Conservation (phyloP, 2,329 filamentous ascomycete genomes). For the Simplicillium sp. region DNA sequence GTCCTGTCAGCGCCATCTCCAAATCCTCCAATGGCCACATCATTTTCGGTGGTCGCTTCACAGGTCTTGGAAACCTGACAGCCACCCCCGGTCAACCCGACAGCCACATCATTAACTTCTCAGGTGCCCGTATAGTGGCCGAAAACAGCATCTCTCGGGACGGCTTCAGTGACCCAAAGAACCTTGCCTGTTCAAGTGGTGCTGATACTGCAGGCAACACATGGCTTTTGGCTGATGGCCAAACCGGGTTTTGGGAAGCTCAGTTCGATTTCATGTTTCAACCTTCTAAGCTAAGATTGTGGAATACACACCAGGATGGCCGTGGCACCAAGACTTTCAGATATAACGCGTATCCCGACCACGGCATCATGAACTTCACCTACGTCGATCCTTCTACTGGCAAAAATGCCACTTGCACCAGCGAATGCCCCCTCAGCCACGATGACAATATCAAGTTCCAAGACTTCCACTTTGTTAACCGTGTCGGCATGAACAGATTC, state of each 20-base stretch:
- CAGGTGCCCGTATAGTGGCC: conserved; percentile 63
- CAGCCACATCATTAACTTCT: conserved; percentile 75
- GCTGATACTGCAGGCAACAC: conserved; percentile 64
- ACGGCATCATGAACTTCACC: conserved; percentile 93
- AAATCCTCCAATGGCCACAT: conserved; percentile 75
- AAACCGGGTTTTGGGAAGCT: conserved; percentile 74
- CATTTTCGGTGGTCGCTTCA: conserved; percentile 86
- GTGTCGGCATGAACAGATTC: conserved; percentile 80
- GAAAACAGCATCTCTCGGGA: conserved; percentile 49
- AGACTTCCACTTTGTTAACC: conserved; percentile 86
- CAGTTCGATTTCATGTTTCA: conserved; percentile 74
- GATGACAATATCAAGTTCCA: conserved; percentile 60
- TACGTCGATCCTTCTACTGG: conserved; percentile 70
- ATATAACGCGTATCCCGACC: conserved; percentile 74
- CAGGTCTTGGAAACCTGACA: conserved; percentile 68
- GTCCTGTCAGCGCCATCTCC: conserved; percentile 76
- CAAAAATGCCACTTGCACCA: conserved; percentile 63
- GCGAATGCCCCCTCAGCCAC: conserved; percentile 73
- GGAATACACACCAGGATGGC: conserved; percentile 77
- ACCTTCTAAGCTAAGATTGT: conserved; percentile 78
- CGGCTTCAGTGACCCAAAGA: conserved; percentile 67
- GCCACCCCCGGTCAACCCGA: conserved; percentile 58
- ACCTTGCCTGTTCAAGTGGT: conserved; percentile 67
- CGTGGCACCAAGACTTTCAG: conserved; percentile 83
- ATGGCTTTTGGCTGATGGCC: conserved; percentile 67